Conservation (phyloP, 345 rosid genomes). For the Gossypium sturtianum region DNA sequence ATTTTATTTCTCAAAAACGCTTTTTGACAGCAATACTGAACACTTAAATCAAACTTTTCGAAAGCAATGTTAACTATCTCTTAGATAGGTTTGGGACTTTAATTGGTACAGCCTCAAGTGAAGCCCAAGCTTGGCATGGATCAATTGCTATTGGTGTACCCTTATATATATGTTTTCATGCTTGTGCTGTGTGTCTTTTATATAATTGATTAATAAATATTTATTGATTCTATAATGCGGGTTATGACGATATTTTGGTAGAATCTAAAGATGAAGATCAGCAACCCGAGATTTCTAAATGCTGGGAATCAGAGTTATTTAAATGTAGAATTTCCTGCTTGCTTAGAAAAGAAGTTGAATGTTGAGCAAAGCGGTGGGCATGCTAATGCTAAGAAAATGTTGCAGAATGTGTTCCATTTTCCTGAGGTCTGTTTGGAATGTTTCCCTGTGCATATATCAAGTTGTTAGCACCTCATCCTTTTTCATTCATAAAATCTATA, state of each 20-base stretch:
- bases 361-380: conserved; percentile 26
- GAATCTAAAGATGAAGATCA: conserved; percentile 94
- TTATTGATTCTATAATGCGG: not conserved
- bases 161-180: conserved; percentile 10
- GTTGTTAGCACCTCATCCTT: conserved; percentile 11
- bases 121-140: not conserved
- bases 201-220: not conserved
- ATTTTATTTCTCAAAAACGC: too few relatives aligned
- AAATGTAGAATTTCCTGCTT: conserved; percentile 50
- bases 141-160: not conserved
- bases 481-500: conserved; percentile 17
- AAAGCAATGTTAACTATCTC: too few relatives aligned
- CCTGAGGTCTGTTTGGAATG: conserved; percentile 62
- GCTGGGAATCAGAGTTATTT: conserved; percentile 50
- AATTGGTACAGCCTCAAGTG: not conserved
- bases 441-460: conserved; percentile 12
- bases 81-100: not conserved
- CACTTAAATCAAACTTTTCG: too few relatives aligned
- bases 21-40: too few relatives aligned
- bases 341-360: conserved; percentile 51
- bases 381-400: conserved; percentile 25
- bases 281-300: conserved; percentile 68
- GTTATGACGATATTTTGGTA: conserved; percentile 27
- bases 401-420: conserved; percentile 52
- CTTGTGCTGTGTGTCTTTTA: not conserved